Evolutionary conservation across 345 rosid species (phyloP), one percentile per base, ranked within the genome.

Genomic region (Hirschfeldia incana): DNA sequence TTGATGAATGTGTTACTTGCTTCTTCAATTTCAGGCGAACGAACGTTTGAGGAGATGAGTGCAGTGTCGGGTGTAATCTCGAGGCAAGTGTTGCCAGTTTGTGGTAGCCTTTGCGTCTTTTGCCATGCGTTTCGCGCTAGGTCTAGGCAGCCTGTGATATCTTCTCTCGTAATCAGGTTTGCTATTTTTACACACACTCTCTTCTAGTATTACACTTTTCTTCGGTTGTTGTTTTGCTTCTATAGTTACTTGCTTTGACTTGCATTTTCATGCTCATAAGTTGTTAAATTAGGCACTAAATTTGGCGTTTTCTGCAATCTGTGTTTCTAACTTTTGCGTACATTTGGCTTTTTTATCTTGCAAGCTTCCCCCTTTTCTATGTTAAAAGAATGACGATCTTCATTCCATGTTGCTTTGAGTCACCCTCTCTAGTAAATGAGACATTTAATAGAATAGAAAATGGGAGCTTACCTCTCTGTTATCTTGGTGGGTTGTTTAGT

Each of bases 121-220:
- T 96, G 97, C 83, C 99, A 98, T 29, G 92, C 86, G 16, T 59
- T 96, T 80, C 85, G 98, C 75, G 88, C 99, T 13, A 86, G 99
- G 87, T 96, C 99, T 70, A 88, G 98, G 74, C 99, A 96, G 85
- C 99, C 97, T 44, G 92, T 96, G 69, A 90, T 63, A 91, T 93
- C 67, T 96, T 96, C 79, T 98, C 98, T 36, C 87, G 85, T 72
- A 80, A 83, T 77, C 94, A 87, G 98, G 99, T 96, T 83, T 6
- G 8, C 7, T 1, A 21, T 5, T 21, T 13, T 49, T 49, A 4
- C 55, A 29, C 32, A 29, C 32, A 1, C 4, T 29, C 4, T 46
- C 53, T 44, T 44, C 53, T 44, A 7, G 2, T 36, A 12, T 44
- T 44, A 44, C 5, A 44, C 13, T 37, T 7, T 7, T 8, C 0